These are phyloP conservation scores for Mortierella sp. DNA, from an alignment of 371 early-diverging fungal genomes.

Conservation along the genomic window DNA sequence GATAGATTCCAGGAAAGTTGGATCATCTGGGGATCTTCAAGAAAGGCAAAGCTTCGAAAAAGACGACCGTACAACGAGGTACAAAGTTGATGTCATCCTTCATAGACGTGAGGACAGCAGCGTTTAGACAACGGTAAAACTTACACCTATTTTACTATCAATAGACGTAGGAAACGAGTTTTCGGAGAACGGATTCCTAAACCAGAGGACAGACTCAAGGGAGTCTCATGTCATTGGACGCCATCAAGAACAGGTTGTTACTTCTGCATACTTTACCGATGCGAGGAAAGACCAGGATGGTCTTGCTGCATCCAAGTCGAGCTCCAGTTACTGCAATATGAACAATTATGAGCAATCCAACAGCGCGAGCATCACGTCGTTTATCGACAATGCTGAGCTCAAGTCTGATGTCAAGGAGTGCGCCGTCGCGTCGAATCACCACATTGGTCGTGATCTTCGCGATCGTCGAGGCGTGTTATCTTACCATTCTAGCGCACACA, in stretches of 20 bases:
- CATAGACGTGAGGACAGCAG: not conserved
- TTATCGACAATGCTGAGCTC: not conserved
- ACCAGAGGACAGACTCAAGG: not conserved
- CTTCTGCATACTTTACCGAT: constrained; percentile 18
- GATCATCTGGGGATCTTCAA: constrained; percentile 39
- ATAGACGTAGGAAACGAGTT: constrained; percentile 17
- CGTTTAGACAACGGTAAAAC: too few relatives aligned
- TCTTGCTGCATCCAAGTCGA: not conserved
- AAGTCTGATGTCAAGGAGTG: not conserved
- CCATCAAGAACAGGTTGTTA: constrained; percentile 3
- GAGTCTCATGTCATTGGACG: not conserved
- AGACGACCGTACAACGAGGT: constrained; percentile 26
- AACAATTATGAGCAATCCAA: not conserved
- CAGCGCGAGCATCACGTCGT: not conserved
- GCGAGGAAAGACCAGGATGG: not conserved
- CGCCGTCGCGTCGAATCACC: not conserved
- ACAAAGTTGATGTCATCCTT: not conserved
- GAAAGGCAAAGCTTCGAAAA: constrained; percentile 48
- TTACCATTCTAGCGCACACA: not conserved
- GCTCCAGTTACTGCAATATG: not conserved
- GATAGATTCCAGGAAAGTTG: constrained; percentile 27
- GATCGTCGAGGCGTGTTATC: not conserved
- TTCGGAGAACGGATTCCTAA: constrained; percentile 29
- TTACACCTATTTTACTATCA: not conserved
- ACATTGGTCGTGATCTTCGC: not conserved